Base-by-base conservation (phyloP, 2,329 filamentous ascomycete species). In the Botrytis deweyae region DNA sequence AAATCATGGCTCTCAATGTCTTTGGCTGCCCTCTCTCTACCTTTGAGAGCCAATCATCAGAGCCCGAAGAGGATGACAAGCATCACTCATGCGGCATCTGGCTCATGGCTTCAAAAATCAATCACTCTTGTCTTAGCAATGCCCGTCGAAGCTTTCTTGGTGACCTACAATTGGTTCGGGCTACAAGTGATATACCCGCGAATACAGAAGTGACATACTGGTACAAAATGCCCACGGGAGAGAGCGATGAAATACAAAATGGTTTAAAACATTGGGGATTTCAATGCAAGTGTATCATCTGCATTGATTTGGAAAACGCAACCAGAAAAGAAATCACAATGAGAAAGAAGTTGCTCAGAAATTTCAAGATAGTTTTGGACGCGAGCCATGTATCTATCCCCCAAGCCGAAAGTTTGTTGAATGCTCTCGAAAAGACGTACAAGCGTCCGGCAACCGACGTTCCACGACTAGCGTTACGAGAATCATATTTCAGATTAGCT, bases 51-150 rank as follows among this genome's bases (percentile, higher is more conserved):
- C 66, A 74, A 36, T 42, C 58, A 8, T n/a, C 68, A 59, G 20
- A 18, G n/a, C 18, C 69, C 46, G 61, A 49, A 38, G 52, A 58
- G 12, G 52, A 33, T 20, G 33, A 68, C 22, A 63, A 46, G 22
- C n/a, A 65, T 33, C 72, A 76, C 66, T 75, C 75, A 40, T 75
- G 76, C 44, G 76, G 73, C 8, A 61, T 79, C 33, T 78, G 76
- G 73, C 67, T 69, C 18, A 38, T 67, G 18, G 76, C 76, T 38
- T 74, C 76, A 18, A 67, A 70, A 25, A 76, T 79, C 61, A 78
- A 78, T 42, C 77, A 79, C 42, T 74, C 74, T 25, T 78, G 78
- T 61, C 61, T 72, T 5, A 71, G 73, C 44, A 79, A 78, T 49
- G 75, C 73, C 44, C 63, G 33, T 0, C 71, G 75, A n/a, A 74